Conservation (phyloP, 306 rosid species). For the Senna siamea region DNA sequence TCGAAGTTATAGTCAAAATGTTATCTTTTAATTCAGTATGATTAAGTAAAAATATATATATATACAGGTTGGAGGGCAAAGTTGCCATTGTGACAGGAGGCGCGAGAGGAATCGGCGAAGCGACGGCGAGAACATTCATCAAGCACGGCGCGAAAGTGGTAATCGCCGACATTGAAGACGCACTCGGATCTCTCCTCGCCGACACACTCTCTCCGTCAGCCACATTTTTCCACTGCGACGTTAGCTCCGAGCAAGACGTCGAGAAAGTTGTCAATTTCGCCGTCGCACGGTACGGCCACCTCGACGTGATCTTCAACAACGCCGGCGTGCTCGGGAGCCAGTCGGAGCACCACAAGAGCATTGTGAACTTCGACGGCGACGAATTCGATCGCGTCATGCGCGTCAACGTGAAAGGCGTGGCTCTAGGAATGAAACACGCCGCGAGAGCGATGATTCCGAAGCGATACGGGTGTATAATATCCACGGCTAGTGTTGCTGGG, state of each 20-base stretch:
- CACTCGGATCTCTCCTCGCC: constrained; percentile 53
- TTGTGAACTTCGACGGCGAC: constrained; percentile 56
- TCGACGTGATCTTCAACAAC: constrained; percentile 81
- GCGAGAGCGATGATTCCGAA: constrained; percentile 71
- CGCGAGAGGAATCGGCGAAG: constrained; percentile 82
- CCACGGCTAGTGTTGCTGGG: constrained; percentile 79
- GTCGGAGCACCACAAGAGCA: constrained; percentile 60
- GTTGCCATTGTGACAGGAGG: constrained; percentile 79
- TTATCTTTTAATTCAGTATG: background rate
- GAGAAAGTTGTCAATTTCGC: constrained; percentile 53
- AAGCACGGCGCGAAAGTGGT: constrained; percentile 74
- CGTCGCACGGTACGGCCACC: constrained; percentile 53
- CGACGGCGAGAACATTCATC: constrained; percentile 63
- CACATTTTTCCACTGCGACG: constrained; percentile 65
- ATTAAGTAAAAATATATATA: no score
- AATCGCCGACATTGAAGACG: constrained; percentile 70
- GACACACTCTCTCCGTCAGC: constrained; percentile 53
- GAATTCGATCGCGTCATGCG: constrained; percentile 77
- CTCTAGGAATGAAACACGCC: constrained; percentile 78
- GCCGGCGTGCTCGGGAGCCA: constrained; percentile 79
- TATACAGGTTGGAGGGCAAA: constrained; percentile 73
- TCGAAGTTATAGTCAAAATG: background rate
- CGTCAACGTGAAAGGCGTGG: constrained; percentile 78
- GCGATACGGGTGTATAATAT: constrained; percentile 63
- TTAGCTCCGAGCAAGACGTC: constrained; percentile 63